phyloP scores from a whole-genome alignment of 164 flowering plant genomes.

The Dillenia turbinata region DNA sequence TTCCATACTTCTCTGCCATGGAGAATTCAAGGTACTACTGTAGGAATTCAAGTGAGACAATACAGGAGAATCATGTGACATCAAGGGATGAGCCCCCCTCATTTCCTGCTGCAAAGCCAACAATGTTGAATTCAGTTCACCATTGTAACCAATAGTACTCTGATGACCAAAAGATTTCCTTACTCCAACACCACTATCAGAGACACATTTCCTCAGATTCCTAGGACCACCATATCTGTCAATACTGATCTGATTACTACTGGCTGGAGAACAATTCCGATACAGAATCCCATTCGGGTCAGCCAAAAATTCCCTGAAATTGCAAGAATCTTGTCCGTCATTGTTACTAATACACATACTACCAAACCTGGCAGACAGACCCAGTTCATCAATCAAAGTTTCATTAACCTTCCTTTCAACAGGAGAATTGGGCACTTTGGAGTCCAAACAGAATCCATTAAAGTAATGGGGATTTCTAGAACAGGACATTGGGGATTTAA shows the following conservation, averaged over 20 bases:
- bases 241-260: conserved; percentile 15
- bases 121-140: conserved; percentile 16
- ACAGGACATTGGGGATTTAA: conserved; percentile 5
- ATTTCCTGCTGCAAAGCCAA: conserved; percentile 11
- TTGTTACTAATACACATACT: conserved; percentile 28
- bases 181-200: conserved; percentile 16
- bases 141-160: conserved; percentile 7
- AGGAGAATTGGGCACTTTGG: conserved; percentile 12
- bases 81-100: conserved; percentile 12
- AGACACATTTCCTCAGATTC: conserved; percentile 12
- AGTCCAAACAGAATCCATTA: conserved; percentile 20
- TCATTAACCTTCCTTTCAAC: conserved; percentile 13
- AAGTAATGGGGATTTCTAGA: conserved; percentile 6
- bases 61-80: conserved; percentile 2
- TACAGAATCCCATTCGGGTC: conserved; percentile 19
- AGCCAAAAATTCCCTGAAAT: conserved; percentile 1
- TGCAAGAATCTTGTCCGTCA: conserved; percentile 11
- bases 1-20: conserved; percentile 13
- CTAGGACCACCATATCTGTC: conserved; percentile 18
- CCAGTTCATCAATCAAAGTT: conserved; percentile 18
- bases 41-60: conserved; percentile 6
- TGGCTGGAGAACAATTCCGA: conserved; percentile 1
- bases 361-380: conserved; percentile 22
- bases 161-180: conserved; percentile 6
- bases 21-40: conserved; percentile 6